Evolutionary conservation across 495 filamentous ascomycete genomes (phyloP).

Genomic region (Penicillium turbatum): DNA sequence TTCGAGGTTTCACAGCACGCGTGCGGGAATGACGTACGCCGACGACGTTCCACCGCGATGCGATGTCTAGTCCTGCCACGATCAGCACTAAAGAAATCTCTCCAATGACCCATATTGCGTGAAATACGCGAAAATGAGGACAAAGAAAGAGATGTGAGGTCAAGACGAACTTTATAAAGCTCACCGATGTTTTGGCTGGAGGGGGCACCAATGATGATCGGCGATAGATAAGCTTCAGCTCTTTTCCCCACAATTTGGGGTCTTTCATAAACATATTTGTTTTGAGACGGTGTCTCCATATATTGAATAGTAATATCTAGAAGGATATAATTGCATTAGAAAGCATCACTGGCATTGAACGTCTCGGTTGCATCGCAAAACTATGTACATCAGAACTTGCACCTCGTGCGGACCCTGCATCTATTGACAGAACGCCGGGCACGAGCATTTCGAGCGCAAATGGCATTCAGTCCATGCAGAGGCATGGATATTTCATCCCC

Average conservation of each 20-base stretch:
- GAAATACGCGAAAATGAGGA: neutral
- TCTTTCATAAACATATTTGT: neutral
- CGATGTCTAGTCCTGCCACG: conserved; percentile 22
- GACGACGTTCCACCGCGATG: conserved; percentile 31
- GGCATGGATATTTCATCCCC: conserved; percentile 18
- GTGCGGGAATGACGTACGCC: conserved; percentile 37
- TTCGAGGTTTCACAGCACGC: neutral
- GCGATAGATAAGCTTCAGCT: conserved; percentile 5
- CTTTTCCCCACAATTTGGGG: conserved; percentile 1
- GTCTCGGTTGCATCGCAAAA: conserved; percentile 30
- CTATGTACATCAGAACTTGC: conserved; percentile 44
- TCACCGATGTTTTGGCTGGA: conserved; percentile 1
- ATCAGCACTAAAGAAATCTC: conserved; percentile 29
- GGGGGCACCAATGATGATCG: neutral
- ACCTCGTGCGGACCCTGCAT: conserved; percentile 12
- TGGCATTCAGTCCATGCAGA: conserved; percentile 19
- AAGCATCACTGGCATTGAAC: conserved; percentile 36
- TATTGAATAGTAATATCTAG: neutral
- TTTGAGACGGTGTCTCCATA: neutral
- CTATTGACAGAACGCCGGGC: conserved; percentile 7
- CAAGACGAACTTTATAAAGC: neutral
- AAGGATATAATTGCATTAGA: conserved; percentile 14
- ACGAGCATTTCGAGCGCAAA: conserved; percentile 18
- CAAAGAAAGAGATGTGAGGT: neutral
- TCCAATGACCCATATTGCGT: conserved; percentile 36